A percentile compares a stretch with the other conserved stretches of the same genome.
These are phyloP conservation scores for Liriodendron chinense DNA, from an alignment of 164 flowering plant species.

Conservation along the genomic window DNA sequence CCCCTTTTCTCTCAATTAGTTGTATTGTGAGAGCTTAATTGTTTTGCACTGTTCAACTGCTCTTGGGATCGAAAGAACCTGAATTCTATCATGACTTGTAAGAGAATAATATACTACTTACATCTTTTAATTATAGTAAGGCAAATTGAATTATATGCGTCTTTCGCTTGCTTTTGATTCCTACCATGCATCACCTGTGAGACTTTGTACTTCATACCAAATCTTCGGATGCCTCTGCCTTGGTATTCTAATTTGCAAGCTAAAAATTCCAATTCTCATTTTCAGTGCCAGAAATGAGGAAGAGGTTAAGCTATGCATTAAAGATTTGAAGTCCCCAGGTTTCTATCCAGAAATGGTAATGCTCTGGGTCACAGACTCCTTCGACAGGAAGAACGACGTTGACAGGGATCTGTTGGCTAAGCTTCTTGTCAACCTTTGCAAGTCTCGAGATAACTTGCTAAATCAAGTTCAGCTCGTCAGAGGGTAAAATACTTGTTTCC, in stretches of 20 bases:
- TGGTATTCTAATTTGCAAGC: neutral
- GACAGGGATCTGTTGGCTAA: slow-evolving; percentile 69
- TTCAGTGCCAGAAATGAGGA: slow-evolving; percentile 73
- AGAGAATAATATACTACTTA: too few species aligned
- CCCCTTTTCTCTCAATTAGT: too few species aligned
- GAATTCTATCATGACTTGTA: too few species aligned
- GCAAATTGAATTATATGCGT: neutral
- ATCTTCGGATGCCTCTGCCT: neutral
- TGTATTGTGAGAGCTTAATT: too few species aligned
- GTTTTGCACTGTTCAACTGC: too few species aligned
- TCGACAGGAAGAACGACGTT: slow-evolving; percentile 75
- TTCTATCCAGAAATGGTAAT: slow-evolving; percentile 62
- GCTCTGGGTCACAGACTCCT: slow-evolving; percentile 73
- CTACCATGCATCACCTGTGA: neutral
- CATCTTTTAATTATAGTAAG: too few species aligned
- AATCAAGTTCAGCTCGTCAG: slow-evolving; percentile 46
- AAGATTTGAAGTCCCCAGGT: slow-evolving; percentile 60
- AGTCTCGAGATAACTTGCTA: slow-evolving; percentile 37
- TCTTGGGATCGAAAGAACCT: too few species aligned
- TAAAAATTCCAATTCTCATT: neutral
- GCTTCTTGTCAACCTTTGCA: slow-evolving; percentile 60
- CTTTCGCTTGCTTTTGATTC: neutral
- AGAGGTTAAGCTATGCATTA: slow-evolving; percentile 65
- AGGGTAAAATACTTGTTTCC: slow-evolving; percentile 45
- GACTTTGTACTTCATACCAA: neutral